A percentile compares a stretch with the other conserved stretches of the same genome.
Conservation (phyloP, 768 basidiomycete genomes). For the Auricularia sp. region DNA sequence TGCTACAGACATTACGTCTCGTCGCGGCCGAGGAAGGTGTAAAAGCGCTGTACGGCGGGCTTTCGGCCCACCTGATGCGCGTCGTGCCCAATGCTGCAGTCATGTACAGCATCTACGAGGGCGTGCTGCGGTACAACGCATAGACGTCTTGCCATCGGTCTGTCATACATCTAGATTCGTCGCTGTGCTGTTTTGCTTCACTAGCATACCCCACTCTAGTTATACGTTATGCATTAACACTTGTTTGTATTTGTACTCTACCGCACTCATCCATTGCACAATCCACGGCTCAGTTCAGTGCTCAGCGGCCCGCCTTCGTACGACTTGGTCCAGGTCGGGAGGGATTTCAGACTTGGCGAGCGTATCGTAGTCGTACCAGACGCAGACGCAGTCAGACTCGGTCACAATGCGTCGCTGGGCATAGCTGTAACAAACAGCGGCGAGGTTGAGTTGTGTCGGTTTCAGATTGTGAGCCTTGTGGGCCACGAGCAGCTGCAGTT, state of each 20-base stretch:
- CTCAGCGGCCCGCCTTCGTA: not conserved
- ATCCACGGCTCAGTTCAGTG: not conserved
- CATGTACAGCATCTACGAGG: conserved; percentile 95
- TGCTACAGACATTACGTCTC: conserved; percentile 72
- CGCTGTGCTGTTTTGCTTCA: no score
- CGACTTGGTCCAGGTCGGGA: not conserved
- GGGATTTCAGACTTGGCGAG: conserved; percentile 5
- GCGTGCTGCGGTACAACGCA: conserved; percentile 49
- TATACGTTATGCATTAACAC: no score
- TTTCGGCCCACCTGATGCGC: conserved; percentile 90
- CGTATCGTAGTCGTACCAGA: conserved; percentile 11
- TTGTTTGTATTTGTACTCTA: no score
- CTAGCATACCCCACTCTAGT: no score
- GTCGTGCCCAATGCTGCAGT: conserved; percentile 95
- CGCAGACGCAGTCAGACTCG: not conserved
- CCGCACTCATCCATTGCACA: not conserved
- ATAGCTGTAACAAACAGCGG: conserved; percentile 8
- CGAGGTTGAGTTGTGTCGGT: conserved; percentile 8
- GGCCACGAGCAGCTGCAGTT: conserved; percentile 4
- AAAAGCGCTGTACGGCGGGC: conserved; percentile 77
- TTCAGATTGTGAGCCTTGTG: conserved; percentile 1
- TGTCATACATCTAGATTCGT: not conserved
- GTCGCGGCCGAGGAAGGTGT: conserved; percentile 87
- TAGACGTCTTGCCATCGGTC: not conserved
- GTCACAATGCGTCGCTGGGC: conserved; percentile 10